A percentile compares a stretch with the other conserved stretches of the same genome.
phyloP scores from a whole-genome alignment of 2,329 filamentous ascomycete species.

The Epichloe scottii region DNA sequence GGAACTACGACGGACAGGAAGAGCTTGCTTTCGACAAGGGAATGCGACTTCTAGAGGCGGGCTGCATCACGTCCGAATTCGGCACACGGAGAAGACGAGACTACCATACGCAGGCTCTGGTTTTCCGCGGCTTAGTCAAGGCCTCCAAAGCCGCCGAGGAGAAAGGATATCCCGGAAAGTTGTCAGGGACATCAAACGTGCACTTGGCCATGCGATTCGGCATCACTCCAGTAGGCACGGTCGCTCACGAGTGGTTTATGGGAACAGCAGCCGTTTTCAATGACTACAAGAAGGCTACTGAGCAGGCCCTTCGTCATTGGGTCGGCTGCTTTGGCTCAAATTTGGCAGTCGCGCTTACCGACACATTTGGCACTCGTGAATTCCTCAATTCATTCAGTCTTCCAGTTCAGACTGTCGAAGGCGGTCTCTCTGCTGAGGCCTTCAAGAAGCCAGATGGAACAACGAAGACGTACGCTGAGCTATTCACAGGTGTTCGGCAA shows the following conservation, averaged over 20 bases:
- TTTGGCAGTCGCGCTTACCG: conserved; percentile 79
- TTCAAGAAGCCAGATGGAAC: conserved; percentile 27
- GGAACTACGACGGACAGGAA: conserved; percentile 78
- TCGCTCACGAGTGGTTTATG: conserved; percentile 99
- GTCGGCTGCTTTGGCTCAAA: conserved; percentile 78
- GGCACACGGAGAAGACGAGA: conserved; percentile 80
- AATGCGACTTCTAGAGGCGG: conserved; percentile 60
- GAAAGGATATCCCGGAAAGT: conserved; percentile 54
- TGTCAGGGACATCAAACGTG: conserved; percentile 89
- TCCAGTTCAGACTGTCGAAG: conserved; percentile 36
- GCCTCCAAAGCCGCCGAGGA: conserved; percentile 60
- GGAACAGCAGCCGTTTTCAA: conserved; percentile 83
- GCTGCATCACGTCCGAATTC: conserved; percentile 88
- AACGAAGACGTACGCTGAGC: conserved; percentile 59
- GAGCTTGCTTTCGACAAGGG: conserved; percentile 78
- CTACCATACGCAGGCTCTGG: conserved; percentile 87
- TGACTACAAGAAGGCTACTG: conserved; percentile 75
- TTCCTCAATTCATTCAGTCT: conserved; percentile 78
- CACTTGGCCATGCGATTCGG: conserved; percentile 91
- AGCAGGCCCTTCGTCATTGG: conserved; percentile 78
- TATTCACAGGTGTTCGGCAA: conserved; percentile 75
- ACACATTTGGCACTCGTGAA: conserved; percentile 86
- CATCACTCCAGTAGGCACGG: conserved; percentile 73
- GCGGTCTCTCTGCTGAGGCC: conserved; percentile 28
- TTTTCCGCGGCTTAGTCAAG: conserved; percentile 73